phyloP scores from a whole-genome alignment of 768 basidiomycete genomes.

The Leccinum broughii region DNA sequence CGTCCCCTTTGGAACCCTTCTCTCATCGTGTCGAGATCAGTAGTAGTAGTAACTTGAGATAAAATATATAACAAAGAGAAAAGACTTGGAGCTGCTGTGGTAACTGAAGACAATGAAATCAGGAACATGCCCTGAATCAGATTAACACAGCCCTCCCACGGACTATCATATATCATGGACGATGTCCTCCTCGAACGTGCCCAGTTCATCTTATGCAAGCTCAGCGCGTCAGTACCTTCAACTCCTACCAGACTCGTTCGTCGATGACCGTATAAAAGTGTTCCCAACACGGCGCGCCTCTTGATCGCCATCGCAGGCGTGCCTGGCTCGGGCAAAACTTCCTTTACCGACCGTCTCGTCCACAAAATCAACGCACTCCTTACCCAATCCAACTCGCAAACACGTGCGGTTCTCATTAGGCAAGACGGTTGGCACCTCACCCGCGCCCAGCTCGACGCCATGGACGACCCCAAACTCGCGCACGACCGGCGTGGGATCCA shows the following conservation, averaged over 20 bases:
- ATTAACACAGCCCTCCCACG: background rate
- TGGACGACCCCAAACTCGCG: conserved; percentile 76
- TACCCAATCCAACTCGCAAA: conserved; percentile 1
- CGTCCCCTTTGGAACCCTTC: background rate
- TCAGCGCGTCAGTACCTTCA: conserved; percentile 37
- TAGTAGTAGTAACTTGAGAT: too few species aligned
- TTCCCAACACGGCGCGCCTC: conserved; percentile 41
- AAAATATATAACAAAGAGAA: background rate
- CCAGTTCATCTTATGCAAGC: conserved; percentile 35
- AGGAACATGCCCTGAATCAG: too few species aligned
- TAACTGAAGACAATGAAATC: background rate
- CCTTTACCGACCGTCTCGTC: conserved; percentile 62
- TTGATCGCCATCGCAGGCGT: conserved; percentile 75
- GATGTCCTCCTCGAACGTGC: conserved; percentile 35
- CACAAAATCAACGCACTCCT: conserved; percentile 51
- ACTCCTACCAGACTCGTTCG: background rate
- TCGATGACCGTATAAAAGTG: conserved; percentile 3
- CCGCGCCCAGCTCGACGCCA: conserved; percentile 70
- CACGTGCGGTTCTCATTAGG: conserved; percentile 63
- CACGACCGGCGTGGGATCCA: conserved; percentile 81
- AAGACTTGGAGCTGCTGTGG: background rate
- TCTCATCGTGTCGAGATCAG: background rate
- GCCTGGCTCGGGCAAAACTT: conserved; percentile 88
- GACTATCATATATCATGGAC: conserved; percentile 36
- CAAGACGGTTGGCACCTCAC: conserved; percentile 94